Conservation (phyloP, 306 rosid genomes). For the Rosa persica region DNA sequence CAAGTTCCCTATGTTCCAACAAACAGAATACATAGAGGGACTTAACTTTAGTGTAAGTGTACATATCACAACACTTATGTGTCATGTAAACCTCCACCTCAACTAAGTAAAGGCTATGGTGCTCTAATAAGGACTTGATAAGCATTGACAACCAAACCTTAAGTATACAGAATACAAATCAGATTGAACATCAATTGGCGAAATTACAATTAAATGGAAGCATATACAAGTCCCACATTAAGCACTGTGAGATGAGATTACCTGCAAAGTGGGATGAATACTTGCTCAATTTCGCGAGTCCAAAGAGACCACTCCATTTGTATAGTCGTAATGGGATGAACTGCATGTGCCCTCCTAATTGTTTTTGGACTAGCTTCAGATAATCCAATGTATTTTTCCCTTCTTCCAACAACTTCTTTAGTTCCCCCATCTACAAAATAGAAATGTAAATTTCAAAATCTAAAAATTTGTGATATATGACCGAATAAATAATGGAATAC, state of each 20-base stretch:
- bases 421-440: background rate
- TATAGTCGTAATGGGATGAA: conserved; percentile 43
- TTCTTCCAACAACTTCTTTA: background rate
- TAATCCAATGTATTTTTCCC: conserved; percentile 46
- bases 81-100: background rate
- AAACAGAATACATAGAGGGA: background rate
- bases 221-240: too few species aligned
- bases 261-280: conserved; percentile 65
- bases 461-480: too few species aligned
- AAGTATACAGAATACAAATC: background rate
- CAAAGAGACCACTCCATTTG: conserved; percentile 82
- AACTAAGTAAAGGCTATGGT: too few species aligned
- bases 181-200: too few species aligned
- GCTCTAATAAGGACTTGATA: background rate
- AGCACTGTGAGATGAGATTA: too few species aligned
- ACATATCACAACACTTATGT: too few species aligned
- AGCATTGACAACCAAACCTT: background rate
- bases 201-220: too few species aligned
- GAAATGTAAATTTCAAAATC: too few species aligned
- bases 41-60: too few species aligned
- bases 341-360: conserved; percentile 16
- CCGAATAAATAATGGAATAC: background rate
- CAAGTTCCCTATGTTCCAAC: conserved; percentile 17
- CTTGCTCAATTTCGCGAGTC: conserved; percentile 72
- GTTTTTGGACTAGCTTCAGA: conserved; percentile 78